These are phyloP conservation scores for Clarireedia hainanense DNA, from an alignment of 2,329 filamentous ascomycete genomes.

Conservation along the genomic window DNA sequence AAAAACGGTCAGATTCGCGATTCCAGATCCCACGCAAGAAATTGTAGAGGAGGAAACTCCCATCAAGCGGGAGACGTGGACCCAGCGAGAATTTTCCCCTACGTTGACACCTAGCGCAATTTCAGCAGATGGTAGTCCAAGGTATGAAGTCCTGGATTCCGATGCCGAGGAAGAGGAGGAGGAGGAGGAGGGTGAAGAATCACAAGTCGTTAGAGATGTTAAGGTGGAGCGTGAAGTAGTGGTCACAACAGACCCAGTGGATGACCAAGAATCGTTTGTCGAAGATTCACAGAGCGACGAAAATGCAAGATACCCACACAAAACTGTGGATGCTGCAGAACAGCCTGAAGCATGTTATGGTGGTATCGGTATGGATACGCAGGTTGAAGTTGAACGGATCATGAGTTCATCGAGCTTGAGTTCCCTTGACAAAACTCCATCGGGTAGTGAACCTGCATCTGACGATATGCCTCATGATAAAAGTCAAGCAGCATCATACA, in stretches of 20 bases:
- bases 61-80: not conserved
- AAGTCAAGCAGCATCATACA: not conserved
- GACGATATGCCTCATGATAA: not conserved
- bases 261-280: not conserved
- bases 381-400: slow-evolving; percentile 16
- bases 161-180: slow-evolving; percentile 19
- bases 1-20: slow-evolving; percentile 25
- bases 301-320: not conserved
- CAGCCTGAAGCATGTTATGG: slow-evolving; percentile 25
- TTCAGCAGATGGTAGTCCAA: slow-evolving; percentile 5
- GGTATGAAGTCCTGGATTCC: slow-evolving; percentile 24
- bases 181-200: not conserved
- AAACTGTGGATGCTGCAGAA: not conserved
- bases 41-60: slow-evolving; percentile 6
- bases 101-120: not conserved
- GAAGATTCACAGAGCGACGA: not conserved
- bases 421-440: not conserved
- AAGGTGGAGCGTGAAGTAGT: too few species aligned
- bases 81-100: not conserved
- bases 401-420: slow-evolving; percentile 3
- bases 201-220: not conserved
- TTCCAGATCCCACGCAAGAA: slow-evolving; percentile 10
- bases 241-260: not conserved
- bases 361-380: slow-evolving; percentile 23
- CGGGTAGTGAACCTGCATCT: slow-evolving; percentile 9